These are phyloP conservation scores for Manihot esculenta DNA, from an alignment of 441 rosid species.

Conservation along the genomic window DNA sequence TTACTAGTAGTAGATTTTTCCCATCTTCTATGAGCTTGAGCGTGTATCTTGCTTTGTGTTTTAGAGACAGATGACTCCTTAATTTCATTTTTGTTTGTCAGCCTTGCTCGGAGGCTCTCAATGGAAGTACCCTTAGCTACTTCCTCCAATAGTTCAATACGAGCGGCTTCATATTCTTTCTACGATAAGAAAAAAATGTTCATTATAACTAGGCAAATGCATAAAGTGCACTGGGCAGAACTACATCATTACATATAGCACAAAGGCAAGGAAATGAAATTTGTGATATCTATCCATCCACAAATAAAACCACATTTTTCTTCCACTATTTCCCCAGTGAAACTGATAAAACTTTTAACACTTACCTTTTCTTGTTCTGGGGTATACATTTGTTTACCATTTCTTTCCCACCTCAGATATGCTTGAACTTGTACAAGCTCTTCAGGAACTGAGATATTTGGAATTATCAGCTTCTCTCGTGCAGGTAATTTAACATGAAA, in stretches of 20 bases:
- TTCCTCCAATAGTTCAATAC: slow-evolving; percentile 79
- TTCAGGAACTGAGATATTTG: slow-evolving; percentile 70
- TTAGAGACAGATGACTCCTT: slow-evolving; percentile 39
- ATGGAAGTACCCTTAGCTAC: slow-evolving; percentile 70
- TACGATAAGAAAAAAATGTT: slow-evolving; percentile 31
- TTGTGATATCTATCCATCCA: background rate
- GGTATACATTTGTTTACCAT: slow-evolving; percentile 80
- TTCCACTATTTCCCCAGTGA: background rate
- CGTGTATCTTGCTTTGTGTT: slow-evolving; percentile 42
- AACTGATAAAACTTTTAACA: slow-evolving; percentile 10
- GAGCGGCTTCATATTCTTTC: slow-evolving; percentile 98
- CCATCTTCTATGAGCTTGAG: slow-evolving; percentile 55
- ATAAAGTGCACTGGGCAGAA: background rate
- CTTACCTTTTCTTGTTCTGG: slow-evolving; percentile 95
- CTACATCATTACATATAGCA: background rate
- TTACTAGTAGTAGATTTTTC: too few relatives aligned
- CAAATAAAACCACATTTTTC: background rate
- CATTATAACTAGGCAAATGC: slow-evolving; percentile 5
- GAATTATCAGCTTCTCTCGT: slow-evolving; percentile 37
- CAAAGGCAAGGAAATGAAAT: background rate
- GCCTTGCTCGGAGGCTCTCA: slow-evolving; percentile 64
- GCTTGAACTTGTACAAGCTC: slow-evolving; percentile 96
- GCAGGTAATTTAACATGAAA: slow-evolving; percentile 66
- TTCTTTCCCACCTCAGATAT: slow-evolving; percentile 96
- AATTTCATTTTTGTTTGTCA: slow-evolving; percentile 51